Evolutionary conservation across 2,329 filamentous ascomycete species (phyloP).

Genomic region (Cryphonectria carpinicola): DNA sequence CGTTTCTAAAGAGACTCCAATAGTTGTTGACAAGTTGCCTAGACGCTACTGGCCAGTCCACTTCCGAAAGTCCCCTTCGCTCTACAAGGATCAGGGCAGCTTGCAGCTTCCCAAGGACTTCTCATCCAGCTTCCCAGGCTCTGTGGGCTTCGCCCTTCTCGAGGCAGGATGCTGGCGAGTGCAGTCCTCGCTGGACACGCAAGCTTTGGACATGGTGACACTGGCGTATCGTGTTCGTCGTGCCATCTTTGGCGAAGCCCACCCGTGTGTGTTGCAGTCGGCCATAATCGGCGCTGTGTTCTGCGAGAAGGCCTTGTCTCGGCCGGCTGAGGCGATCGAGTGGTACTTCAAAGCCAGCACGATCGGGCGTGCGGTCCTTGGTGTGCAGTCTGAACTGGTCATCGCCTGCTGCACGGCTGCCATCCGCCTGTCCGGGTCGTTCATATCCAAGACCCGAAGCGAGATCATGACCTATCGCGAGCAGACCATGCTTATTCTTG

Average conservation of each 20-base stretch:
- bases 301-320: neutral
- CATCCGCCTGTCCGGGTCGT: neutral
- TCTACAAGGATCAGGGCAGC: conserved; percentile 6
- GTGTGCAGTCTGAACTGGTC: conserved; percentile 3
- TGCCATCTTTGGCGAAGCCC: neutral
- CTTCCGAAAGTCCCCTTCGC: conserved; percentile 7
- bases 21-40: neutral
- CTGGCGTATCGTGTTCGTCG: conserved; percentile 8
- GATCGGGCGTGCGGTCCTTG: neutral
- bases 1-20: neutral
- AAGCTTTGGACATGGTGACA: neutral
- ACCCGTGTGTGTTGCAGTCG: conserved; percentile 3
- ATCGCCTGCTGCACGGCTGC: conserved; percentile 6
- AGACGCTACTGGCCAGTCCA: conserved; percentile 16
- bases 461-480: neutral
- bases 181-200: neutral
- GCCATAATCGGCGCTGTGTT: conserved; percentile 5
- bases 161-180: conserved; percentile 8
- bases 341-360: conserved; percentile 12
- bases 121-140: conserved; percentile 1
- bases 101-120: conserved; percentile 12
- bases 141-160: neutral
- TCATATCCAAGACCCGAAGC: neutral
- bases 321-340: neutral
- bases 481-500: neutral